phyloP scores from a whole-genome alignment of 2,329 filamentous ascomycete species.

The Cladophialophora bantiana region DNA sequence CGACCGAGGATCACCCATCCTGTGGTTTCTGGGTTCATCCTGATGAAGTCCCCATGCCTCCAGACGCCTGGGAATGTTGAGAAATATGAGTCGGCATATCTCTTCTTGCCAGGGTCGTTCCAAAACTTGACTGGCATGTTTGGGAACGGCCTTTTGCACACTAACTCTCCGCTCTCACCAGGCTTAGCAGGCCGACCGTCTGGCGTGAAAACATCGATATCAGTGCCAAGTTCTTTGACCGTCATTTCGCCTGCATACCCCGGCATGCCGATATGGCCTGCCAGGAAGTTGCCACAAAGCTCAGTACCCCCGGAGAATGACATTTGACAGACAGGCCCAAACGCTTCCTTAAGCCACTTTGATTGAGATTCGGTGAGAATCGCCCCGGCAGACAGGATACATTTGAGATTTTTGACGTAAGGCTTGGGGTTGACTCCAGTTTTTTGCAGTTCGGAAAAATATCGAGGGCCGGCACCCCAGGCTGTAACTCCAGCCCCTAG shows the following conservation, averaged over 20 bases:
- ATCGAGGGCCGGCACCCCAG: slow-evolving; percentile 77
- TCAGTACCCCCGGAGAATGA: slow-evolving; percentile 44
- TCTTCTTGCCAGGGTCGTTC: slow-evolving; percentile 57
- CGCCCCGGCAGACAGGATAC: slow-evolving; percentile 21
- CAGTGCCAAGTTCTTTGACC: slow-evolving; percentile 58
- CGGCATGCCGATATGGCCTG: slow-evolving; percentile 71
- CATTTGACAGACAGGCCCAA: slow-evolving; percentile 30
- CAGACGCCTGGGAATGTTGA: slow-evolving; percentile 59
- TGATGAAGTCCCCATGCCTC: slow-evolving; percentile 82
- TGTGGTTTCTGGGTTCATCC: slow-evolving; percentile 70
- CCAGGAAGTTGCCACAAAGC: slow-evolving; percentile 43
- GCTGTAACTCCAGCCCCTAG: slow-evolving; percentile 65
- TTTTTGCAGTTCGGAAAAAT: slow-evolving; percentile 75
- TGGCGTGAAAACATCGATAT: slow-evolving; percentile 26
- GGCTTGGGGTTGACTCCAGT: slow-evolving; percentile 63
- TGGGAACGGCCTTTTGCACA: slow-evolving; percentile 74
- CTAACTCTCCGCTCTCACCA: slow-evolving; percentile 76
- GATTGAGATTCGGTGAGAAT: slow-evolving; percentile 19
- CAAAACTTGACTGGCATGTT: slow-evolving; percentile 75
- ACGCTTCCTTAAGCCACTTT: slow-evolving; percentile 19
- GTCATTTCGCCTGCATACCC: slow-evolving; percentile 66
- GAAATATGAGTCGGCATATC: slow-evolving; percentile 54
- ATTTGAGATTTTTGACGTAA: slow-evolving; percentile 50
- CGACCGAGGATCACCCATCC: slow-evolving; percentile 50
- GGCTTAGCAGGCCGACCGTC: slow-evolving; percentile 11